These are phyloP conservation scores for Wickerhamiella domercqiae DNA, from an alignment of 805 yeast species.

Conservation along the genomic window DNA sequence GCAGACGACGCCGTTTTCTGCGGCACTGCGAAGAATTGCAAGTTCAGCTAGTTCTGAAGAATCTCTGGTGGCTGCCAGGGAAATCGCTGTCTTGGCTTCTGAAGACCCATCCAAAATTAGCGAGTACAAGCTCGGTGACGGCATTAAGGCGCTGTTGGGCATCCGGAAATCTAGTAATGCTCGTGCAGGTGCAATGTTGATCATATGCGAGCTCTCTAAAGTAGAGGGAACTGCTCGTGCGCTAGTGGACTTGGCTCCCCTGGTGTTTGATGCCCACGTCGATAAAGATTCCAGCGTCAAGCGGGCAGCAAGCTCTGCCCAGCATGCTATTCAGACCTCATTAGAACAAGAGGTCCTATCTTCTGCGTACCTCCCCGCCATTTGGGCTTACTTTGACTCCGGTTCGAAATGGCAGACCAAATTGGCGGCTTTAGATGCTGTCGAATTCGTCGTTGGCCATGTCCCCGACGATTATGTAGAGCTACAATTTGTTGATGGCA, in stretches of 20 bases:
- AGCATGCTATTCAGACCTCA: slow-evolving; percentile 51
- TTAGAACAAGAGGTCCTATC: slow-evolving; percentile 69
- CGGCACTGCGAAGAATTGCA: slow-evolving; percentile 37
- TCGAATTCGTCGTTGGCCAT: slow-evolving; percentile 63
- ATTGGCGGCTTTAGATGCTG: slow-evolving; percentile 54
- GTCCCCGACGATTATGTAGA: slow-evolving; percentile 79
- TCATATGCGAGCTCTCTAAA: slow-evolving; percentile 44
- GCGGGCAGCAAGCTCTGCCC: slow-evolving; percentile 70
- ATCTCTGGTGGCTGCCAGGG: slow-evolving; percentile 38
- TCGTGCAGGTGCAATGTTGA: slow-evolving; percentile 60
- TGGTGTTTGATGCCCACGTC: slow-evolving; percentile 55
- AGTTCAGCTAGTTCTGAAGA: slow-evolving; percentile 38
- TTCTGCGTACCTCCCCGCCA: slow-evolving; percentile 46
- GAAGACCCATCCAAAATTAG: slow-evolving; percentile 35
- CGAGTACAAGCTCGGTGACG: slow-evolving; percentile 52
- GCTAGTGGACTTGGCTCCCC: slow-evolving; percentile 43
- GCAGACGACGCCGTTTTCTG: slow-evolving; percentile 50
- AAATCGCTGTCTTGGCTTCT: slow-evolving; percentile 35
- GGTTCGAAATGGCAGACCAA: slow-evolving; percentile 93
- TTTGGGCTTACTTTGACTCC: slow-evolving; percentile 50
- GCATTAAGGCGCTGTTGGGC: slow-evolving; percentile 50
- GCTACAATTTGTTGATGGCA: slow-evolving; percentile 55
- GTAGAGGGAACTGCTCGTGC: slow-evolving; percentile 58
- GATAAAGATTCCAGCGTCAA: slow-evolving; percentile 81
- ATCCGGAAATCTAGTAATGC: slow-evolving; percentile 58